Percentiles rank a stretch among this genome's conserved stretches.
Conservation (phyloP, 2,329 filamentous ascomycete species). For the Dothideomycetes sp. region DNA sequence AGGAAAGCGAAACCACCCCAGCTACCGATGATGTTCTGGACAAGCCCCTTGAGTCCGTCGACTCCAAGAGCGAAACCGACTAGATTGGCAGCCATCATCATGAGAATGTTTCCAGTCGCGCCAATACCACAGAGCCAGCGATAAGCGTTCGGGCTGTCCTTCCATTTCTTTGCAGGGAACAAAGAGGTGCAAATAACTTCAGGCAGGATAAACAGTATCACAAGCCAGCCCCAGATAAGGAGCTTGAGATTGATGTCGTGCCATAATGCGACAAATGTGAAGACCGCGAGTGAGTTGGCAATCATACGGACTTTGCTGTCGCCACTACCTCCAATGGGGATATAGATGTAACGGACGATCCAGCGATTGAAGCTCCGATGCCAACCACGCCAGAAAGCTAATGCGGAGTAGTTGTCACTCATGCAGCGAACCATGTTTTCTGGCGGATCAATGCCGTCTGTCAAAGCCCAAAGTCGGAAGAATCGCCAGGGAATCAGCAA, state of each 20-base stretch:
- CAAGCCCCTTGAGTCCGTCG: slow-evolving; percentile 71
- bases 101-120: slow-evolving; percentile 72
- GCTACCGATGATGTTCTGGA: slow-evolving; percentile 65
- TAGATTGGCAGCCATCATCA: slow-evolving; percentile 94
- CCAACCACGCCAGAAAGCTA: slow-evolving; percentile 94
- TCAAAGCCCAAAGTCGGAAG: slow-evolving; percentile 89
- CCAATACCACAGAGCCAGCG: slow-evolving; percentile 72
- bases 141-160: slow-evolving; percentile 59
- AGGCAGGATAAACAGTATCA: slow-evolving; percentile 87
- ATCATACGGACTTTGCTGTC: slow-evolving; percentile 50
- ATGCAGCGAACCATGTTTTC: slow-evolving; percentile 99
- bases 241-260: slow-evolving; percentile 90
- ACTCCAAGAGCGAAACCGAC: slow-evolving; percentile 90
- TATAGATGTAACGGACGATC: slow-evolving; percentile 87
- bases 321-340: slow-evolving; percentile 77
- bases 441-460: slow-evolving; percentile 86
- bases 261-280: slow-evolving; percentile 96
- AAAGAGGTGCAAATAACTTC: slow-evolving; percentile 64
- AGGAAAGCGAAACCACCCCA: slow-evolving; percentile 70
- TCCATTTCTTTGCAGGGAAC: slow-evolving; percentile 69
- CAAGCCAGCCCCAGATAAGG: slow-evolving; percentile 93
- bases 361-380: slow-evolving; percentile 92
- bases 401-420: slow-evolving; percentile 83
- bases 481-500: slow-evolving; percentile 95
- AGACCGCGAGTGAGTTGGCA: slow-evolving; percentile 71